Evolutionary conservation across 2,329 filamentous ascomycete species (phyloP).

Genomic region (Polytolypa hystricis): DNA sequence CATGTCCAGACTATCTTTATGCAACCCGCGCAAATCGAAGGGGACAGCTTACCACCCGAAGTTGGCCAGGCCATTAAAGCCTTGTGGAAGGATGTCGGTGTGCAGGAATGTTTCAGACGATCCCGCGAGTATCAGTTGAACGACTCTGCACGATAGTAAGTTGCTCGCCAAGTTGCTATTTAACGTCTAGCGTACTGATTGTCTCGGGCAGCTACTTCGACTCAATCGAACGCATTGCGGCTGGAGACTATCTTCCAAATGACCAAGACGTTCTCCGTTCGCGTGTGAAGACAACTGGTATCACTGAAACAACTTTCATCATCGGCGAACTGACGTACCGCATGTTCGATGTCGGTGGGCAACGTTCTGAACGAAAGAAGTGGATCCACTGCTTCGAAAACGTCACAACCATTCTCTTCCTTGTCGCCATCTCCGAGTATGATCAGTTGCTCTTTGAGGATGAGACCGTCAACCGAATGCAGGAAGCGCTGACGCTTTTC

Average conservation of each 20-base stretch:
- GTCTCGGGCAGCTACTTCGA: constrained; percentile 73
- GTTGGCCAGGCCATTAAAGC: constrained; percentile 87
- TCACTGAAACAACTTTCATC: constrained; percentile 92
- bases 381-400: constrained; percentile 99
- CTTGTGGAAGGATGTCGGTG: constrained; percentile 84
- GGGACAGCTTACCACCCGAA: constrained; percentile 85
- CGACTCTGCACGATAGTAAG: constrained; percentile 91
- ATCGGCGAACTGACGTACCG: constrained; percentile 89
- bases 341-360: constrained; percentile 96
- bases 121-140: constrained; percentile 94
- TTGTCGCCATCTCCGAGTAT: constrained; percentile 95
- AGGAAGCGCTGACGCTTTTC: constrained; percentile 59
- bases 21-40: constrained; percentile 94
- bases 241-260: constrained; percentile 86
- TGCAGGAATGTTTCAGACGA: constrained; percentile 90
- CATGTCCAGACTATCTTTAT: constrained; percentile 98
- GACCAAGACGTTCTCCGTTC: constrained; percentile 92
- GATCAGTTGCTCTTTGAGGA: constrained; percentile 93
- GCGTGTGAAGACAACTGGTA: constrained; percentile 95
- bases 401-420: constrained; percentile 90
- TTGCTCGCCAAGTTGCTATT: constrained; percentile 16
- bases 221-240: constrained; percentile 80
- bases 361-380: constrained; percentile 95
- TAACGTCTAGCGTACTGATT: constrained; percentile 23
- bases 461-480: constrained; percentile 77